Base-by-base conservation (phyloP, 2,329 filamentous ascomycete species). In the Exophiala dermatitidis region DNA sequence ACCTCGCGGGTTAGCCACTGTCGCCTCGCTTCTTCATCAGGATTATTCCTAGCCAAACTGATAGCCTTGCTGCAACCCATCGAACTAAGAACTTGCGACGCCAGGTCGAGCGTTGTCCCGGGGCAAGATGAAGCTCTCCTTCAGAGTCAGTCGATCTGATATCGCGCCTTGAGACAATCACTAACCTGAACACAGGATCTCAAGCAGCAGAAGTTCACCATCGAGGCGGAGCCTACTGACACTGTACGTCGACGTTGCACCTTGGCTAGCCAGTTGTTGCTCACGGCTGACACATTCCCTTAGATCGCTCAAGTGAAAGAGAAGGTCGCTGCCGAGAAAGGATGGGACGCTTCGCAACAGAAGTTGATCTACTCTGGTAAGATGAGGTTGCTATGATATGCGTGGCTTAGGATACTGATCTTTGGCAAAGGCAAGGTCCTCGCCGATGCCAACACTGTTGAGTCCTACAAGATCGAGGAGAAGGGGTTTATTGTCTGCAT, bases 401-500 rank as follows among this genome's bases (percentile, higher is more conserved):
- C 5, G 46, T 10, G 29, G 2, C 4, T 32, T 50, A 32, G 26
- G 30, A 33, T 26, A n/a, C 46, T 50, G 48, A 55, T 43, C 19
- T 19, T 55, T 41, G 32, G 46, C 47, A 52, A 64, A 96, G 90
- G 93, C 76, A 98, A 98, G 78, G 97, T 98, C 65, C 77, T 98
- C 62, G 91, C 96, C 74, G 91, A 98, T 85, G 89, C 90, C 58
- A 93, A 96, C 68, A 95, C 90, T 2, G 87, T 98, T 64, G 89
- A 90, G 72, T 90, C 88, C 38, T 97, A 97, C 77, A 95, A 89
- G 74, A 97, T 98, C 60, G 91, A 98, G 74, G 93, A 97, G 80
- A 98, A 97, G 79, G 93, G 93, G 36, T 98, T 97, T 71, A 90
- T 98, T 66, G 93, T 98, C 57, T 98, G 93, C 76, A 95, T 98